These are phyloP conservation scores for Lentinula edodes DNA, from an alignment of 768 basidiomycete species.

Conservation along the genomic window DNA sequence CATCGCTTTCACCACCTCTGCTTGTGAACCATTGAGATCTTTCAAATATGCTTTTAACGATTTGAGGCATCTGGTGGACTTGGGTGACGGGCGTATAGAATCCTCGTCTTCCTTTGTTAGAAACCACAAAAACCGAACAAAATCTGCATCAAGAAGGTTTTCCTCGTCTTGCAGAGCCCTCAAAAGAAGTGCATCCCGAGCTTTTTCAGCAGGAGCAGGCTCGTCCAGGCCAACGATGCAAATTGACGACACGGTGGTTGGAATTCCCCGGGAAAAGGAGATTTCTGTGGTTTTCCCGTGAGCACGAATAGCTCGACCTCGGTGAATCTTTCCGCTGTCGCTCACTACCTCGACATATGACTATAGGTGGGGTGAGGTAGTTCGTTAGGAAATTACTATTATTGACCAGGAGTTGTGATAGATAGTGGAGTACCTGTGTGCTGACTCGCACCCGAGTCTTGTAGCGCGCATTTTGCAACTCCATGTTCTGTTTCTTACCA, in stretches of 20 bases:
- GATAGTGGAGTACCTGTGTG: constrained; percentile 24
- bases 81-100: neutral
- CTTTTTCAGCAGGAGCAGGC: constrained; percentile 31
- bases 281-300: constrained; percentile 33
- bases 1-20: constrained; percentile 30
- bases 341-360: constrained; percentile 30
- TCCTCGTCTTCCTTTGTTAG: constrained; percentile 14
- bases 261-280: constrained; percentile 12
- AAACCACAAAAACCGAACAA: constrained; percentile 38
- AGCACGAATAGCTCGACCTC: constrained; percentile 23
- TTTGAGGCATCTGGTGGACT: neutral
- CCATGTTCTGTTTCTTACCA: constrained; percentile 21
- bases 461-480: constrained; percentile 33
- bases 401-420: too few species aligned
- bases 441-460: constrained; percentile 33
- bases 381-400: too few species aligned
- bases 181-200: constrained; percentile 32
- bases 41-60: neutral
- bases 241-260: constrained; percentile 23
- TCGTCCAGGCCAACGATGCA: constrained; percentile 37
- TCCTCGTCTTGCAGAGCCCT: constrained; percentile 25
- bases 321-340: constrained; percentile 20
- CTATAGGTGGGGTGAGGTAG: constrained; percentile 5
- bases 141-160: constrained; percentile 21
- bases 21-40: constrained; percentile 33